These are phyloP conservation scores for Macaranga tanarius DNA, from an alignment of 441 rosid species.

Conservation along the genomic window DNA sequence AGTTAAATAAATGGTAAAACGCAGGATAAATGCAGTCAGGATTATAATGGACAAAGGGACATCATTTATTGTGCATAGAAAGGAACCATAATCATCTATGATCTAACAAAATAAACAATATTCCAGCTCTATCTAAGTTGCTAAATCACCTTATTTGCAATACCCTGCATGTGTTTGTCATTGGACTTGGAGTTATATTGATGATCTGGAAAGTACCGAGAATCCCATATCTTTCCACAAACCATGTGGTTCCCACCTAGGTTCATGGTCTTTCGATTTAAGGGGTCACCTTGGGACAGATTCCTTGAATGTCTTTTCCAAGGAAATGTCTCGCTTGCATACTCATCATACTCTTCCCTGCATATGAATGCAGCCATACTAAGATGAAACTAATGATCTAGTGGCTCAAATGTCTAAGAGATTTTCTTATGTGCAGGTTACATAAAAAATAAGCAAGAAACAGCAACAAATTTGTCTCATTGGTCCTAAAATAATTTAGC, in stretches of 20 bases:
- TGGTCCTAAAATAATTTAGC: not conserved
- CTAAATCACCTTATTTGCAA: conserved; percentile 59
- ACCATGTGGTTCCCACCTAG: conserved; percentile 38
- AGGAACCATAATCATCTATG: conserved; percentile 1
- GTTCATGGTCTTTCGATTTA: conserved; percentile 41
- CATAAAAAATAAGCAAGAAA: not conserved
- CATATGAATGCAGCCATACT: conserved; percentile 17
- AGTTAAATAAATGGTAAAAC: conserved; percentile 1
- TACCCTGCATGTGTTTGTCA: conserved; percentile 33
- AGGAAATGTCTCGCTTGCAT: conserved; percentile 55
- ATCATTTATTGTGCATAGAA: not conserved
- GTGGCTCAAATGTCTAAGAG: conserved; percentile 3
- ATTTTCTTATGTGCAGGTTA: not conserved
- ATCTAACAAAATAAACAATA: conserved; percentile 1
- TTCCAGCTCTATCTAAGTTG: conserved; percentile 3
- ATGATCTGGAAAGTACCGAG: conserved; percentile 44
- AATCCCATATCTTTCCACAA: conserved; percentile 42
- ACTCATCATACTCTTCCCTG: conserved; percentile 67
- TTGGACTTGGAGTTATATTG: conserved; percentile 43
- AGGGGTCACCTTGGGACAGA: conserved; percentile 41
- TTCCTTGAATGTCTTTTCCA: conserved; percentile 67
- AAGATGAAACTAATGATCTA: not conserved
- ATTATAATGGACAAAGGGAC: not conserved
- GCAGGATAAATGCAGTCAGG: conserved; percentile 14
- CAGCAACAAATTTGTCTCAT: not conserved